Evolutionary conservation across 2,329 filamentous ascomycete genomes (phyloP).

Genomic region (Phialocephala subalpina): DNA sequence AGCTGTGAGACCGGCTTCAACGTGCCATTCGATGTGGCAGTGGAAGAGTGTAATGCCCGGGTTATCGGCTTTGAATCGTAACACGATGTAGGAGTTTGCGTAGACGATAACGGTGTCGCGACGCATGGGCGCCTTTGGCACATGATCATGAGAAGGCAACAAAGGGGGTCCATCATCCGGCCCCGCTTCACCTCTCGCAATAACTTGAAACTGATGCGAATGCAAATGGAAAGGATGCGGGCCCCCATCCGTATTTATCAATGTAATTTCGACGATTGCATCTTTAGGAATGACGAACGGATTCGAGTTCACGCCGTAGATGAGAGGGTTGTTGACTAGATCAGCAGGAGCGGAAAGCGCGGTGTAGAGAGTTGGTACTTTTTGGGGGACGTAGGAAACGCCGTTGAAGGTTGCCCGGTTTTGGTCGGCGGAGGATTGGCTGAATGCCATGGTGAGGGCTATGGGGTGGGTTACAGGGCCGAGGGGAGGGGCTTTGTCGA

Average conservation of each 20-base stretch:
- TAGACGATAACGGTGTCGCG: conserved; percentile 68
- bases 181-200: conserved; percentile 33
- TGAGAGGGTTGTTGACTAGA: conserved; percentile 55
- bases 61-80: conserved; percentile 71
- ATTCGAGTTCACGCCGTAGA: conserved; percentile 69
- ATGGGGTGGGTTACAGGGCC: background rate
- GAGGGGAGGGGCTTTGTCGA: background rate
- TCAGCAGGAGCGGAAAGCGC: conserved; percentile 54
- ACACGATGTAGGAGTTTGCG: conserved; percentile 69
- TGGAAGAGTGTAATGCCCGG: conserved; percentile 74
- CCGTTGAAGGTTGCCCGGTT: conserved; percentile 9
- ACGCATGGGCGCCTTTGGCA: conserved; percentile 61
- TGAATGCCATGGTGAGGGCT: background rate
- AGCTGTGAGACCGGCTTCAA: conserved; percentile 48
- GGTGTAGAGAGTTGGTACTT: conserved; percentile 83
- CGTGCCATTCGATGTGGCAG: conserved; percentile 68
- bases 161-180: conserved; percentile 15
- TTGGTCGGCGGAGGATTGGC: background rate
- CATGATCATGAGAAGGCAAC: background rate
- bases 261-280: conserved; percentile 63
- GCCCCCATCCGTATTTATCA: conserved; percentile 57
- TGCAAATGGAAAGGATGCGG: conserved; percentile 34
- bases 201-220: conserved; percentile 41
- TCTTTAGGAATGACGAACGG: conserved; percentile 70
- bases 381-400: conserved; percentile 53